Evolutionary conservation across 768 basidiomycete species (phyloP), one percentile per base, ranked within the genome.

Genomic region (Panus rudis): DNA sequence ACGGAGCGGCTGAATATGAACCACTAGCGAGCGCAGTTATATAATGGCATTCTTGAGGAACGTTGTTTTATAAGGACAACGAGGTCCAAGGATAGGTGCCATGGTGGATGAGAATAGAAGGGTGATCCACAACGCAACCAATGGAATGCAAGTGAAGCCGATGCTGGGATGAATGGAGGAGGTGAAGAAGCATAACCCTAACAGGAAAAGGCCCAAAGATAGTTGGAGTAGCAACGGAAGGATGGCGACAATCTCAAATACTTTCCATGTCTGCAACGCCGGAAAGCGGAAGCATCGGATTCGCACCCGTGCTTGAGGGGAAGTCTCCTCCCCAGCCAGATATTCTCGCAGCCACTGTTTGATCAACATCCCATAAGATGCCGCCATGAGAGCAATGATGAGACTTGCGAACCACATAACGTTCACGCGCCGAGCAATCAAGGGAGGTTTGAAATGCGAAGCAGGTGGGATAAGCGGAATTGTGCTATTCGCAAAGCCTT

Each of bases 321-420:
- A 42, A 12, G 40, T 37, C 19, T 32, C 14, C 14, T 39, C 34
- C n/a, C 33, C 25, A 21, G 45, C 33, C 3, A 32, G 41, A 41
- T 49, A 49, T 41, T 49, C 41, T 20, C 49, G 51, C n/a, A 56
- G 43, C 55, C 57, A 58, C 32, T 56, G 53, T 34, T 56, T 56
- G 26, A 49, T 51, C 20, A 56, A 39, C 19, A 58, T 52, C 11
- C 41, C 55, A 24, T 52, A 41, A 11, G 52, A 49, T 12, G 57
- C 48, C 3, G 55, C 46, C 12, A 50, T 47, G 8, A 59, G 46
- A 17, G 47, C 53, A 24, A 45, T 46, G 11, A 48, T 32, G 2
- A 59, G 50, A 11, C 47, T 42, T 1, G 53, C 47, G 52, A 56
- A 59, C 52, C 53, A 53, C 3, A 54, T 35, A 4, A 39, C 42